Conservation (phyloP, 2,329 filamentous ascomycete species). For the Seiridium unicorne region DNA sequence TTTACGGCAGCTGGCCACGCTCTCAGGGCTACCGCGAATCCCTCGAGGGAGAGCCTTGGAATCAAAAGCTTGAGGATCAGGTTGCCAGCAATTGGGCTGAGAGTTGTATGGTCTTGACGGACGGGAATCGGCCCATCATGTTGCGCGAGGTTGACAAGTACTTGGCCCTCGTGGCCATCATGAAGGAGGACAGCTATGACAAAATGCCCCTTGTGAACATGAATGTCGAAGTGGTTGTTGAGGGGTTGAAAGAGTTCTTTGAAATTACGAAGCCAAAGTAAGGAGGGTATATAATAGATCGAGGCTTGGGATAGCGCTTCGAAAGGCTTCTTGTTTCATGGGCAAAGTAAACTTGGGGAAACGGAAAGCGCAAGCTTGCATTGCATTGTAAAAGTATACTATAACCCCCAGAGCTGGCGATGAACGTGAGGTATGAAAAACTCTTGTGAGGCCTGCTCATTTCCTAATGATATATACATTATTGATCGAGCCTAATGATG, state of each 20-base stretch:
- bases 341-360: no score
- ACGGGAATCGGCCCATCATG: constrained; percentile 63
- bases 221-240: constrained; percentile 80
- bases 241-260: constrained; percentile 78
- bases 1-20: constrained; percentile 77
- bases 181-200: constrained; percentile 81
- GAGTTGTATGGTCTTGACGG: constrained; percentile 66
- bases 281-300: constrained; percentile 4
- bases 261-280: constrained; percentile 62
- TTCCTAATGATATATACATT: no score
- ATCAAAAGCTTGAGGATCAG: constrained; percentile 62
- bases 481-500: no score
- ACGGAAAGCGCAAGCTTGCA: no score
- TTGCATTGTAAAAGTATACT: no score
- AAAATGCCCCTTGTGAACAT: constrained; percentile 84
- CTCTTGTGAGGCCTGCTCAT: no score
- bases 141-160: constrained; percentile 71
- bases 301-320: no score
- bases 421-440: no score
- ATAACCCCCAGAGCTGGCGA: no score
- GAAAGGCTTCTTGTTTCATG: no score
- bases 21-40: constrained; percentile 51
- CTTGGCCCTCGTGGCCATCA: constrained; percentile 78
- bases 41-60: constrained; percentile 61
- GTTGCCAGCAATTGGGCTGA: constrained; percentile 65